Evolutionary conservation across 768 basidiomycete genomes (phyloP).

Genomic region (Xerocomus brunneocitrinus): DNA sequence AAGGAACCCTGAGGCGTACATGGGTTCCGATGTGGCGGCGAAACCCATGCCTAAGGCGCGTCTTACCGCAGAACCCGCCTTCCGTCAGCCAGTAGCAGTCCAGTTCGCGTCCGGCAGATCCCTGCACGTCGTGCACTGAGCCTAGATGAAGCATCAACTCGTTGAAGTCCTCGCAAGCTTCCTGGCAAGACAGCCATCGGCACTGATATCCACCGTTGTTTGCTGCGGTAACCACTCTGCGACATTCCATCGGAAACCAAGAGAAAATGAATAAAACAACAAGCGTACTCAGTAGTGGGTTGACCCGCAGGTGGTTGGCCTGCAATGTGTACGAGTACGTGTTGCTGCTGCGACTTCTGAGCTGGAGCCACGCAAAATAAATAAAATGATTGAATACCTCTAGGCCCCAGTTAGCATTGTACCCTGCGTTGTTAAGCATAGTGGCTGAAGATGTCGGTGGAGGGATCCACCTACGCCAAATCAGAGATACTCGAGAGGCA

Average conservation of each 20-base stretch:
- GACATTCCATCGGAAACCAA: background rate
- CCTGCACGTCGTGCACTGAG: background rate
- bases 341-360: background rate
- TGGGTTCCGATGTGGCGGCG: background rate
- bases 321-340: too few species aligned
- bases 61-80: background rate
- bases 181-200: background rate
- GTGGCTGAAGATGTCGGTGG: too few species aligned
- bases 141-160: slow-evolving; percentile 4
- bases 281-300: background rate
- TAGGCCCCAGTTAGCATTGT: background rate
- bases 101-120: background rate
- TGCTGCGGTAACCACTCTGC: background rate
- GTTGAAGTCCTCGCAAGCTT: background rate
- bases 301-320: background rate
- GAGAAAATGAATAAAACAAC: background rate
- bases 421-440: background rate
- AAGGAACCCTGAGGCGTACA: background rate
- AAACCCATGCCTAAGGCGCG: background rate
- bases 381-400: background rate
- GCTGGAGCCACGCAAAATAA: too few species aligned
- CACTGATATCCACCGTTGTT: background rate
- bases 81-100: background rate
- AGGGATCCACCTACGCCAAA: background rate
- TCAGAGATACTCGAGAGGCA: background rate